Conservation (phyloP, 371 early-diverging fungal species). For the Mortierella sp. region DNA sequence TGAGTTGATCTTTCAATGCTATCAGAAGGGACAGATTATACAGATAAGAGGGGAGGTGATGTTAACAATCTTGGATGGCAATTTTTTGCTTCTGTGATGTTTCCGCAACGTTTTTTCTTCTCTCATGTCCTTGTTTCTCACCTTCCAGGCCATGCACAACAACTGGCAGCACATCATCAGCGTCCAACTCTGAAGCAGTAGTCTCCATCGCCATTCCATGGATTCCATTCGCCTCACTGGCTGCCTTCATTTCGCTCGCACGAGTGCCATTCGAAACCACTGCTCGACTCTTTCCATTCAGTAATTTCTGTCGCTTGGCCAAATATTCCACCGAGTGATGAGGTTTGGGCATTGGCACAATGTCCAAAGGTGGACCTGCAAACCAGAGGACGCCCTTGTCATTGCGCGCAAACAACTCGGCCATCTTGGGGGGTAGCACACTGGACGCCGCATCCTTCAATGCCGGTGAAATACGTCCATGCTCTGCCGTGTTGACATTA, state of each 20-base stretch:
- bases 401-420: slow-evolving; percentile 38
- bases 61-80: not conserved
- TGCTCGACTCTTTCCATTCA: slow-evolving; percentile 5
- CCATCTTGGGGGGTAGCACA: slow-evolving; percentile 15
- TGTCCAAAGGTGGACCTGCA: slow-evolving; percentile 43
- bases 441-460: slow-evolving; percentile 16
- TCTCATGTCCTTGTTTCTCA: not conserved
- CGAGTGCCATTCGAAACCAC: not conserved
- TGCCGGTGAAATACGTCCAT: slow-evolving; percentile 37
- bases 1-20: slow-evolving; percentile 27
- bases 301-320: slow-evolving; percentile 31
- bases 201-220: not conserved
- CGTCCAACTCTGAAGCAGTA: not conserved
- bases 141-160: slow-evolving; percentile 25
- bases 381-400: slow-evolving; percentile 52
- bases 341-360: slow-evolving; percentile 36
- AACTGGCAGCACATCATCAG: slow-evolving; percentile 13
- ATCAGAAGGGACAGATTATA: not conserved
- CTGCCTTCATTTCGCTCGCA: not conserved
- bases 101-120: not conserved
- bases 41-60: not conserved
- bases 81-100: not conserved
- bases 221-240: not conserved
- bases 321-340: slow-evolving; percentile 48
- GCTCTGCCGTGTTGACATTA: slow-evolving; percentile 26